These are phyloP conservation scores for Conticribra guillardii DNA, from an alignment of 108 stramenopile genomes.

Conservation along the genomic window DNA sequence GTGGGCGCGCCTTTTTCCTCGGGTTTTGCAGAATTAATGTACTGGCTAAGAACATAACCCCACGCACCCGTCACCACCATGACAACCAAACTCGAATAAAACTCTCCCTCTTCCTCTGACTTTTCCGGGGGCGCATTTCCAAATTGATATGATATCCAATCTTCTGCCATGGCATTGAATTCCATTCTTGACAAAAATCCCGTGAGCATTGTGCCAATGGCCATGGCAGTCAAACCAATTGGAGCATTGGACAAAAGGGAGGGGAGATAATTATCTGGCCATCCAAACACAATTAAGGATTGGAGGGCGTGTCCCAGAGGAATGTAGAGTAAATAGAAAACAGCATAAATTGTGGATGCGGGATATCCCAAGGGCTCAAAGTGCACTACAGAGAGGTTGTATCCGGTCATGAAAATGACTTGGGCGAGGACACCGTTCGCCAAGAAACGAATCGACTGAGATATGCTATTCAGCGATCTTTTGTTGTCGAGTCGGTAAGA, in stretches of 20 bases:
- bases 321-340: conserved; percentile 78
- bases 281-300: conserved; percentile 83
- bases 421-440: conserved; percentile 73
- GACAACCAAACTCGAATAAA: conserved; percentile 82
- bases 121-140: conserved; percentile 4
- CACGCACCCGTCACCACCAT: conserved; percentile 81
- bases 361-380: conserved; percentile 58
- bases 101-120: conserved; percentile 67
- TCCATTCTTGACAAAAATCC: conserved; percentile 72
- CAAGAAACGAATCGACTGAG: conserved; percentile 80
- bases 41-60: conserved; percentile 72
- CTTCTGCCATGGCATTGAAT: conserved; percentile 64
- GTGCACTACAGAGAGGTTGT: conserved; percentile 66
- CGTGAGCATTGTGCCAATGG: conserved; percentile 68
- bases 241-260: conserved; percentile 79
- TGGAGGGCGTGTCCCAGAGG: conserved; percentile 74
- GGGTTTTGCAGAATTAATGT: conserved; percentile 59
- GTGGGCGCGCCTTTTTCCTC: conserved; percentile 36
- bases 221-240: conserved; percentile 85
- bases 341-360: conserved; percentile 77
- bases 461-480: conserved; percentile 65
- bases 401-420: conserved; percentile 75
- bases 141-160: conserved; percentile 41
- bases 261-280: conserved; percentile 80
- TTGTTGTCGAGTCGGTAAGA: too few relatives aligned